These are phyloP conservation scores for Mytilinidion resinicola DNA, from an alignment of 495 filamentous ascomycete species.

Conservation along the genomic window DNA sequence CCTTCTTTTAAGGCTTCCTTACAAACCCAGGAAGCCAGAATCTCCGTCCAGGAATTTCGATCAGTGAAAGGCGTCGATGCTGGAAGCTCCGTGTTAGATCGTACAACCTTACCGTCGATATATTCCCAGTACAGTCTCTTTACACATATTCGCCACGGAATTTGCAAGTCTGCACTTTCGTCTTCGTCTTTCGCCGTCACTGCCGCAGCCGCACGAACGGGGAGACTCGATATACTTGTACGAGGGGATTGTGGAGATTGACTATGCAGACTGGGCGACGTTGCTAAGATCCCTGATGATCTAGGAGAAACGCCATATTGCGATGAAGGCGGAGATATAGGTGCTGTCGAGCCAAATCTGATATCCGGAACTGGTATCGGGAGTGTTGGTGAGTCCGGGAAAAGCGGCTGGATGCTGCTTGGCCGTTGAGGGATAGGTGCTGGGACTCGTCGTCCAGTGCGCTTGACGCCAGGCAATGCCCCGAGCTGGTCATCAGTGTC, in stretches of 20 bases:
- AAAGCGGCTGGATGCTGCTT: constrained; percentile 11
- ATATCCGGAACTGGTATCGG: constrained; percentile 5
- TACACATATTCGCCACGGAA: constrained; percentile 22
- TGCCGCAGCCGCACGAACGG: constrained; percentile 14
- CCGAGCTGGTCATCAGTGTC: constrained; percentile 12
- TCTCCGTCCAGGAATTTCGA: constrained; percentile 20
- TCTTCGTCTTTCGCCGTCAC: constrained; percentile 11
- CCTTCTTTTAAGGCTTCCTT: constrained; percentile 19
- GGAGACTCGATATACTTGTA: constrained; percentile 11
- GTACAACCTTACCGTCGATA: constrained; percentile 16
- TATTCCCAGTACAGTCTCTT: constrained; percentile 17
- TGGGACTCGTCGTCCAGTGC: not conserved
- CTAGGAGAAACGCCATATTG: constrained; percentile 14
- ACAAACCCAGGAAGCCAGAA: constrained; percentile 23
- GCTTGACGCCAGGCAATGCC: constrained; percentile 4
- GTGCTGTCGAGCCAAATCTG: constrained; percentile 3
- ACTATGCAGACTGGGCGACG: constrained; percentile 1
- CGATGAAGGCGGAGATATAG: constrained; percentile 17
- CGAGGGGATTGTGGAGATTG: constrained; percentile 13
- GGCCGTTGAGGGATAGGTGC: constrained; percentile 8
- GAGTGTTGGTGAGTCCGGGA: constrained; percentile 7
- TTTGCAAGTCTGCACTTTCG: constrained; percentile 12
- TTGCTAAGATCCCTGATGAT: constrained; percentile 2
- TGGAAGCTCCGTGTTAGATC: constrained; percentile 7
- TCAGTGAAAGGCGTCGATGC: constrained; percentile 4